phyloP scores from a whole-genome alignment of 1,284 basidiomycete genomes.

The Anthracocystis setariae region DNA sequence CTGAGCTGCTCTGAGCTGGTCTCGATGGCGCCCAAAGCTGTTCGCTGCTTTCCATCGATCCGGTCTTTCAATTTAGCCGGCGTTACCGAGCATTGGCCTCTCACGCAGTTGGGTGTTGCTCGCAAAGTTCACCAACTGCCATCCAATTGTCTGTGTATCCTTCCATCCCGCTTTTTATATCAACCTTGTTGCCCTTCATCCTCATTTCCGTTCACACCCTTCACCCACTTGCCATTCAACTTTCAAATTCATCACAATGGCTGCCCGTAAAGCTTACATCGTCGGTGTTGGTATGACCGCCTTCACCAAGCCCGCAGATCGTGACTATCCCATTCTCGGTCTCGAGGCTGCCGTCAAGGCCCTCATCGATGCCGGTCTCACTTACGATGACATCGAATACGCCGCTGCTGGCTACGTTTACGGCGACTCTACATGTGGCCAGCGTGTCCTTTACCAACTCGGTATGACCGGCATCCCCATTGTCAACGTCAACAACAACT shows the following conservation, averaged over 20 bases:
- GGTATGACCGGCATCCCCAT: slow-evolving; percentile 86
- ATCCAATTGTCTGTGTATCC: too few species aligned
- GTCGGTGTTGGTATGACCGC: slow-evolving; percentile 82
- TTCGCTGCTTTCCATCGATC: too few species aligned
- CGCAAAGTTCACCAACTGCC: too few species aligned
- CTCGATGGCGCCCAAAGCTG: too few species aligned
- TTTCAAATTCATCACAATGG: slow-evolving; percentile 17
- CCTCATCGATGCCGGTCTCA: slow-evolving; percentile 84
- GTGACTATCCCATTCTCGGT: slow-evolving; percentile 69
- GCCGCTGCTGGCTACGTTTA: slow-evolving; percentile 79
- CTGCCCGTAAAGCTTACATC: slow-evolving; percentile 67
- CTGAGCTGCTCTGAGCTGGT: too few species aligned
- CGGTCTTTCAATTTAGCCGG: too few species aligned
- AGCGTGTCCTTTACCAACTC: slow-evolving; percentile 84
- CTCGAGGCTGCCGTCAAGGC: slow-evolving; percentile 86
- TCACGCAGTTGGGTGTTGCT: neutral
- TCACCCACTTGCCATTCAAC: neutral
- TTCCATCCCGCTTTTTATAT: neutral
- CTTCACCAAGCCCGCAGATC: slow-evolving; percentile 79
- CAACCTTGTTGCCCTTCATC: neutral
- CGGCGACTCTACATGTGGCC: slow-evolving; percentile 74
- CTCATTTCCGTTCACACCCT: neutral
- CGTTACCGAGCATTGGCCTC: too few species aligned
- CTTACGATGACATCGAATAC: slow-evolving; percentile 79
- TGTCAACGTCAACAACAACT: slow-evolving; percentile 81